These are phyloP conservation scores for Cornus kousa DNA, from an alignment of 148 eudicot species.

Conservation along the genomic window DNA sequence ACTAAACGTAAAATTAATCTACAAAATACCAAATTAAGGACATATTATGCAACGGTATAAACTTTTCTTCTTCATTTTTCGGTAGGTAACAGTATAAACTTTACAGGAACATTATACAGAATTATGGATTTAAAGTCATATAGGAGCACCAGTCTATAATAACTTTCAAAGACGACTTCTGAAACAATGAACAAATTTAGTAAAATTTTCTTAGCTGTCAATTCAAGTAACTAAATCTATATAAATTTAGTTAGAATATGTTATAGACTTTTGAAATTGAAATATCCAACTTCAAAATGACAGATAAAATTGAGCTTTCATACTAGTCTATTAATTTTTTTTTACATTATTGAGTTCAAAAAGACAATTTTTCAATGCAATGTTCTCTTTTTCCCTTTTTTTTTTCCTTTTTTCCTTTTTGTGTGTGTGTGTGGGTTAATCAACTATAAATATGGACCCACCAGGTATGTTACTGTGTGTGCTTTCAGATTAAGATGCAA, in stretches of 20 bases:
- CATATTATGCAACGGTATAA: no score
- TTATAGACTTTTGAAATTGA: no score
- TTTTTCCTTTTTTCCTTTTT: no score
- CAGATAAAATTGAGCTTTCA: no score
- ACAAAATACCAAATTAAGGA: background rate
- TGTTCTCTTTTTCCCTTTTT: background rate
- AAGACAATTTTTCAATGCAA: background rate
- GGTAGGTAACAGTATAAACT: no score
- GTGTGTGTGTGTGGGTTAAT: background rate
- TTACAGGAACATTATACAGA: no score
- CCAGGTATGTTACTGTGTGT: background rate
- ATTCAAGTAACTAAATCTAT: no score
- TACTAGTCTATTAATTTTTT: no score
- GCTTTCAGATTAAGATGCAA: background rate
- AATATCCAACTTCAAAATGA: no score
- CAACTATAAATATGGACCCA: background rate
- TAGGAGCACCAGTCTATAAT: background rate
- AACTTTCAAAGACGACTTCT: background rate
- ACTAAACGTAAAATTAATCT: conserved; percentile 40
- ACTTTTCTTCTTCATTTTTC: no score
- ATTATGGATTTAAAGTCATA: background rate
- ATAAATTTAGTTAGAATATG: no score
- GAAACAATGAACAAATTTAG: background rate
- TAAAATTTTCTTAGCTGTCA: no score
- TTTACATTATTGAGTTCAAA: background rate